Evolutionary conservation across 1,284 basidiomycete species (phyloP), one percentile per base, ranked within the genome.

Genomic region (Xerocomus minutiporus): DNA sequence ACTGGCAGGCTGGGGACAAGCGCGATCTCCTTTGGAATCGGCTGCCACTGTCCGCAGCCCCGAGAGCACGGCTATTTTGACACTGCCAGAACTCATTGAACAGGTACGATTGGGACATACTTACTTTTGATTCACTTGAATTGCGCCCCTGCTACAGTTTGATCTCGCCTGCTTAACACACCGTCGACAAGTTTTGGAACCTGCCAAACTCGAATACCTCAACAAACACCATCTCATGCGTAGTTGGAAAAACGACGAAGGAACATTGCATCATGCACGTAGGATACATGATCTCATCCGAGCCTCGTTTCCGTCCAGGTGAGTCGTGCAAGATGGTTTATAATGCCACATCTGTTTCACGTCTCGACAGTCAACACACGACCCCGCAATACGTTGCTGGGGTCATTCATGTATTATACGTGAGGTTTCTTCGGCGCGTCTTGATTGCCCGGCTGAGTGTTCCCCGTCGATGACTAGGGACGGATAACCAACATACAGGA

Each of bases 1-100:
- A 1, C 73, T 98, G 23, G 88, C 94, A 44, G 96, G 97, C 0
- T 98, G 94, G 90, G 93, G 92, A 40, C 55, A 60, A 20, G 47
- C 68, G 1, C 53, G 60, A 9, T 59, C 66, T 1, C 48, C 61
- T 23, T 49, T 54, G 7, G 52, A 64, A 4, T 51, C 63, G 31
- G 53, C 59, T 4, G 29, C 57, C 40, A 58, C 52, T 46, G 56
- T 67, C 42, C 71, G 72, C 31, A 79, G 80, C 5, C 86, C 84
- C 1, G 81, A 84, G 48, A 87, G 83, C 59, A 87, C 83, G 1
- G 71, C 76, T 2, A 67, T 89, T 8, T 80, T 92, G 77, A 80
- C 77, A 0, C 68, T 91, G 29, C 60, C 76, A 1, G 80, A 89
- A 48, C 76, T 93, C 68, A 78, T 87, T 43, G 63, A 80, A 1